Conservation (phyloP, 805 yeast species). For the Lipomyces sp. region DNA sequence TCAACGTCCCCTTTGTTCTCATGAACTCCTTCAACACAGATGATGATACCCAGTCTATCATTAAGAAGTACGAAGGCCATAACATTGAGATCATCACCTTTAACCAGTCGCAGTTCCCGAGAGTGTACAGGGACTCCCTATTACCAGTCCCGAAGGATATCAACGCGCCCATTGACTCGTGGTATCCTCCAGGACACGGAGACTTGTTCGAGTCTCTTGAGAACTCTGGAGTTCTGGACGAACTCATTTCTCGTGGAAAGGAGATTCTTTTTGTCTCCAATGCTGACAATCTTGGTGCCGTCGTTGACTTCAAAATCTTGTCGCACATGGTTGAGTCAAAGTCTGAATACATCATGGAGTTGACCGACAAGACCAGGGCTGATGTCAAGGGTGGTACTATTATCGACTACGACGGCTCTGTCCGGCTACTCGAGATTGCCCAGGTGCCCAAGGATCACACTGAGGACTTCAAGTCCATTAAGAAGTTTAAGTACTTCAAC, state of each 20-base stretch:
- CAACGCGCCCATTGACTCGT: conserved; percentile 76
- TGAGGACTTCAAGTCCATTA: conserved; percentile 96
- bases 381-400: conserved; percentile 99
- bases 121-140: conserved; percentile 92
- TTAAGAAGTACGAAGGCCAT: conserved; percentile 96
- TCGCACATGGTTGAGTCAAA: conserved; percentile 90
- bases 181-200: conserved; percentile 99
- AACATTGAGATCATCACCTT: conserved; percentile 93
- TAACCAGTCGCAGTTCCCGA: conserved; percentile 97
- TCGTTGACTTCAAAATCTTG: conserved; percentile 88
- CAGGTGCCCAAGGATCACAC: conserved; percentile 99
- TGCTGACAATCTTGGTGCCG: conserved; percentile 98
- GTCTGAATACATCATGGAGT: conserved; percentile 96
- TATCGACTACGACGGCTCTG: conserved; percentile 93
- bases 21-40: conserved; percentile 99
- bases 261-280: conserved; percentile 94
- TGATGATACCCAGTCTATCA: conserved; percentile 90
- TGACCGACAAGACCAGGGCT: conserved; percentile 98
- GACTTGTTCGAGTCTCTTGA: conserved; percentile 90
- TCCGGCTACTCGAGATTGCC: conserved; percentile 92
- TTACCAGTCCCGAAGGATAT: conserved; percentile 86
- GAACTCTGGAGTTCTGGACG: conserved; percentile 89
- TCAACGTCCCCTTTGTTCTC: conserved; percentile 92
- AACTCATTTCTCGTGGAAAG: conserved; percentile 87
- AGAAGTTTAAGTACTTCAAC: conserved; percentile 97